These are phyloP conservation scores for Aureobasidium namibiae DNA, from an alignment of 2,329 filamentous ascomycete genomes.

Conservation along the genomic window DNA sequence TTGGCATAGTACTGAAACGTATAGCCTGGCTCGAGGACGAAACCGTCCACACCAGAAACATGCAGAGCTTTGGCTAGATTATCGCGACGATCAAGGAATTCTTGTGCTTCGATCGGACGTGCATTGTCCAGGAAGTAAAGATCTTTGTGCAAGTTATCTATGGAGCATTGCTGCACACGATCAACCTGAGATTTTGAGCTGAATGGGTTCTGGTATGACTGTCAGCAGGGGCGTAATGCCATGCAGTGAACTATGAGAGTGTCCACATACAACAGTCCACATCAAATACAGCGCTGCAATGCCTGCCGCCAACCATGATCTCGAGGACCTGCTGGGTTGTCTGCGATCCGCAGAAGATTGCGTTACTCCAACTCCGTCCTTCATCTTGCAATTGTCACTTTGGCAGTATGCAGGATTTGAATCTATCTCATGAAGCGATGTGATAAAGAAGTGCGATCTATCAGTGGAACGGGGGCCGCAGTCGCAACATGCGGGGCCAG, in stretches of 20 bases:
- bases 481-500: not conserved
- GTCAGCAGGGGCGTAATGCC: not conserved
- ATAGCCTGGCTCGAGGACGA: conserved; percentile 56
- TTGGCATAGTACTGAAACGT: conserved; percentile 59
- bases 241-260: not conserved
- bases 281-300: not conserved
- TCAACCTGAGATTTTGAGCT: not conserved
- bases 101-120: conserved; percentile 39
- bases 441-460: too few relatives aligned
- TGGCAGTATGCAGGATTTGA: too few relatives aligned
- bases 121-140: conserved; percentile 45
- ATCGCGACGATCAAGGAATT: conserved; percentile 49
- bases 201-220: not conserved
- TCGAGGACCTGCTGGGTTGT: not conserved
- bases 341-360: not conserved
- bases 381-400: too few relatives aligned
- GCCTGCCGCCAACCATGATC: not conserved
- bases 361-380: too few relatives aligned
- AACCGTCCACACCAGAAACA: conserved; percentile 46
- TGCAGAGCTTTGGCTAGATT: conserved; percentile 49
- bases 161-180: conserved; percentile 43
- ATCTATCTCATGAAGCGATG: too few relatives aligned
- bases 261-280: not conserved
- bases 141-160: conserved; percentile 42
- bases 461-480: too few relatives aligned